phyloP scores from a whole-genome alignment of 2,329 filamentous ascomycete species.

The Monosporascus cannonballus region DNA sequence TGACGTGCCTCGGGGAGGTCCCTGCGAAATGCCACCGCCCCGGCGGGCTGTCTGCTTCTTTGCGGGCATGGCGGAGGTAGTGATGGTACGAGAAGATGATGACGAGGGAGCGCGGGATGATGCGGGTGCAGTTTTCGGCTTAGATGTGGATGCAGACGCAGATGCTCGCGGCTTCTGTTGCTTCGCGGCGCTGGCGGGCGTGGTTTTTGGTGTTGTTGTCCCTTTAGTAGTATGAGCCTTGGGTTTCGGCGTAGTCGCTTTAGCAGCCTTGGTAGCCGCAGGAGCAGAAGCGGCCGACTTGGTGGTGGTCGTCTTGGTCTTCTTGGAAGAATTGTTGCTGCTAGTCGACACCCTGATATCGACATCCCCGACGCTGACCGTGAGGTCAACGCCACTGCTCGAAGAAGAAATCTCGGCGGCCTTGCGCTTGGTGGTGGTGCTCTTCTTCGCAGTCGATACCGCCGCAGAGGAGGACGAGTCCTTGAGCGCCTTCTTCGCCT shows the following conservation, averaged over 20 bases:
- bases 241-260: slow-evolving; percentile 5
- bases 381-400: slow-evolving; percentile 16
- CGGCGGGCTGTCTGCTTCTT: slow-evolving; percentile 14
- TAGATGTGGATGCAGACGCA: background rate
- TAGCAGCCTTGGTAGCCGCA: slow-evolving; percentile 17
- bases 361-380: slow-evolving; percentile 19
- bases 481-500: slow-evolving; percentile 36
- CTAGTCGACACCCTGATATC: slow-evolving; percentile 21
- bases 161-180: slow-evolving; percentile 1
- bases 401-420: slow-evolving; percentile 16
- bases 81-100: background rate
- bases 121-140: slow-evolving; percentile 1
- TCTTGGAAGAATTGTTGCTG: slow-evolving; percentile 7
- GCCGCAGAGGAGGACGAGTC: background rate
- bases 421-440: slow-evolving; percentile 22
- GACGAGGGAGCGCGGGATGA: slow-evolving; percentile 1
- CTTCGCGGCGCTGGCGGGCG: slow-evolving; percentile 5
- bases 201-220: slow-evolving; percentile 9
- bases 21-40: slow-evolving; percentile 15
- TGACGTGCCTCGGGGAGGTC: slow-evolving; percentile 5
- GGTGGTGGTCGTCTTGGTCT: background rate
- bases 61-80: slow-evolving; percentile 2
- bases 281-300: background rate
- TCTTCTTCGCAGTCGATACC: slow-evolving; percentile 3
- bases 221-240: slow-evolving; percentile 2